Evolutionary conservation across 495 filamentous ascomycete genomes (phyloP).

Genomic region (Neurospora sp.): DNA sequence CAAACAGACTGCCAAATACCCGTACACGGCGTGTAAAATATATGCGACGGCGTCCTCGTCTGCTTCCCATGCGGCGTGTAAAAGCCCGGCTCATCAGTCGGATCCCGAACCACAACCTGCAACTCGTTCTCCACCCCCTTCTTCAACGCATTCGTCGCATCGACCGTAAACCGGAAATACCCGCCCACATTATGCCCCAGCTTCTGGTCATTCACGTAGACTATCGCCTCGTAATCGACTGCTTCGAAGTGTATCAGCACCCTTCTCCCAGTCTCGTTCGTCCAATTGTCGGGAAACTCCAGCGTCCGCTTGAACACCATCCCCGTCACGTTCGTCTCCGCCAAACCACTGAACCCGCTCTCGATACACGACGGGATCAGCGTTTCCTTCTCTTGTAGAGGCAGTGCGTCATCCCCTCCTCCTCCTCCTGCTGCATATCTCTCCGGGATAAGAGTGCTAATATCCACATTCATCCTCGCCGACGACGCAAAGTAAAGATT

Average conservation of each 20-base stretch:
- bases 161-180: constrained; percentile 51
- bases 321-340: constrained; percentile 35
- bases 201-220: constrained; percentile 50
- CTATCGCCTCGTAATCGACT: constrained; percentile 56
- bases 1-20: constrained; percentile 65
- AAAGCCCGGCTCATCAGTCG: constrained; percentile 40
- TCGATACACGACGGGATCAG: constrained; percentile 58
- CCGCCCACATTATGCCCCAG: constrained; percentile 49
- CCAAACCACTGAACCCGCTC: constrained; percentile 40
- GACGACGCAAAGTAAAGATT: background rate
- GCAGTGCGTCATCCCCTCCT: background rate
- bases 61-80: constrained; percentile 60
- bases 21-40: constrained; percentile 59
- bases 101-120: constrained; percentile 54
- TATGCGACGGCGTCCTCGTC: constrained; percentile 45
- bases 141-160: constrained; percentile 43
- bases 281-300: constrained; percentile 39
- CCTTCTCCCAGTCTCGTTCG: constrained; percentile 10
- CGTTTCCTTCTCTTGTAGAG: constrained; percentile 28
- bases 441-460: background rate
- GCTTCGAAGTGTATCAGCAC: constrained; percentile 59
- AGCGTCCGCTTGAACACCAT: constrained; percentile 56
- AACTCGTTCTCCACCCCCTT: constrained; percentile 37
- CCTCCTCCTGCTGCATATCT: background rate
- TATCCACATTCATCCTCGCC: background rate